Base-by-base conservation (phyloP, 2,329 filamentous ascomycete genomes). In the Fusarium sp. region DNA sequence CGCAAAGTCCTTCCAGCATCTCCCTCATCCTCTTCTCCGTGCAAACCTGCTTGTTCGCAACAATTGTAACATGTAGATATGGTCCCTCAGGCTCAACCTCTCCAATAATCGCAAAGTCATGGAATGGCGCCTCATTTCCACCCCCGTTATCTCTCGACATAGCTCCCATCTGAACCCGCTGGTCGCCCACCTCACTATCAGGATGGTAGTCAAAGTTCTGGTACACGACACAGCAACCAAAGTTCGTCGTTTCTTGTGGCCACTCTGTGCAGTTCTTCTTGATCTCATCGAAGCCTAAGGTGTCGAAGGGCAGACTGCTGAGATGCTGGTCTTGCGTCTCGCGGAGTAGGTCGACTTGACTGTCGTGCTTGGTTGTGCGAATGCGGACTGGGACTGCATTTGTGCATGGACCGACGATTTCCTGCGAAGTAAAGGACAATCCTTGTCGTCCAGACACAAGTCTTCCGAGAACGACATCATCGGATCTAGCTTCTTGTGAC, bases 211-310 rank as follows among this genome's bases (percentile, higher is more conserved):
- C 53, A n/a, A 67, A 63, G 31, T 57, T 62, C 6, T 67, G 64
- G 18, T 67, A 67, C 25, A 44, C 47, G 4, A 57, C 42, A 22
- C 22, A 22, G 14, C 46, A 63, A n/a, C 25, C 18, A 14, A 39
- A 38, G 41, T 31, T 63, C 7, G 45, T 33, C 3, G 29, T 41
- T 11, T 25, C 36, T 15, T 62, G 54, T 5, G 65, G 60, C 71
- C 70, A 74, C 10, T 71, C 44, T 3, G 68, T 74, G 39, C 72
- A 73, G 58, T 73, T 73, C 12, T 52, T 38, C 29, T 70, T 68
- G 35, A 74, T 22, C 15, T 74, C 70, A 7, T 68, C 56, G 18
- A 73, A 65, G 7, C 72, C 70, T 0, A 74, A 36, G 3, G 70
- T 70, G 41, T 74, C 70, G 20, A 50, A 63, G 4, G 58, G 68